Conservation (phyloP, 116 monocot species). For the Dioscorea cayenensis region DNA sequence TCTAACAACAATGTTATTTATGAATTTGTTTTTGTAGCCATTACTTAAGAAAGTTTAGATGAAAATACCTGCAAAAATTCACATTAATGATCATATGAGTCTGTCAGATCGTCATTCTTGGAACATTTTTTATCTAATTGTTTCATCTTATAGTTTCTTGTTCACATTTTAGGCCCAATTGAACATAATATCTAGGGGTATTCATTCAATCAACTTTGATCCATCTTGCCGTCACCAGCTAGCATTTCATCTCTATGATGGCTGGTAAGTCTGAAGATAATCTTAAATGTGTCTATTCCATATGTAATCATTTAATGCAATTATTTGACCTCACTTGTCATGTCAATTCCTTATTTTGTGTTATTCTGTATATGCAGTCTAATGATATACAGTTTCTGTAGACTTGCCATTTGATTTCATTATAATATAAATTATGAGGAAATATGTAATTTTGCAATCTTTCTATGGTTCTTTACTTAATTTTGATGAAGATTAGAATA, state of each 20-base stretch:
- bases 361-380: no score
- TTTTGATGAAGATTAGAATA: no score
- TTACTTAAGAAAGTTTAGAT: not conserved
- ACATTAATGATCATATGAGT: not conserved
- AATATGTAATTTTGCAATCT: no score
- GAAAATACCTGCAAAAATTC: not conserved
- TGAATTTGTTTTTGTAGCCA: not conserved
- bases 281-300: not conserved
- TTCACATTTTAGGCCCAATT: constrained; percentile 69
- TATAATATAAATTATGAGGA: no score
- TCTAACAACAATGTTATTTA: not conserved
- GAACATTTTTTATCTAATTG: no score
- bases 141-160: not conserved
- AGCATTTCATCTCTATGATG: constrained; percentile 95
- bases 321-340: not conserved
- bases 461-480: no score
- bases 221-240: constrained; percentile 80
- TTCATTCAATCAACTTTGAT: constrained; percentile 71
- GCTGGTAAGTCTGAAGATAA: constrained; percentile 54
- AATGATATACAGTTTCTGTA: no score
- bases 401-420: no score
- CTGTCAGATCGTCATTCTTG: no score
- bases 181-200: constrained; percentile 55
- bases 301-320: not conserved
- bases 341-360: not conserved